These are phyloP conservation scores for Fusarium guadeloupense DNA, from an alignment of 2,329 filamentous ascomycete genomes.

Conservation along the genomic window DNA sequence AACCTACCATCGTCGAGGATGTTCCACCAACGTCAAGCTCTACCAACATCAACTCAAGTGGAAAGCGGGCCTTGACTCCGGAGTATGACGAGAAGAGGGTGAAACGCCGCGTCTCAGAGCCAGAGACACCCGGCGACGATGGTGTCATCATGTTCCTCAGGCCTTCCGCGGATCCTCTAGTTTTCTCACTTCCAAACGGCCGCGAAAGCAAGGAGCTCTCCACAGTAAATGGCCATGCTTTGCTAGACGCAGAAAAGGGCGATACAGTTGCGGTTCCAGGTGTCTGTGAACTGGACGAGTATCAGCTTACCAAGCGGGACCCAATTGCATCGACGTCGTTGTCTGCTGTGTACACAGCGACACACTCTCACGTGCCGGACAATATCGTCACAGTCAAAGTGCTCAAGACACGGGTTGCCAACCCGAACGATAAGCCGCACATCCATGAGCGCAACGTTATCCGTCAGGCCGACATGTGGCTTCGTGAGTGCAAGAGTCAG, in stretches of 20 bases:
- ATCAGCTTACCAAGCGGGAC: slow-evolving; percentile 64
- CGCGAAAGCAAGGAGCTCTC: slow-evolving; percentile 59
- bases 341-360: slow-evolving; percentile 65
- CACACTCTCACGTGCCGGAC: slow-evolving; percentile 62
- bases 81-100: slow-evolving; percentile 58
- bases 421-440: slow-evolving; percentile 55
- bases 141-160: slow-evolving; percentile 66
- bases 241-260: slow-evolving; percentile 60
- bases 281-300: slow-evolving; percentile 61
- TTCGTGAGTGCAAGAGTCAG: slow-evolving; percentile 66
- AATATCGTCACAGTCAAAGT: slow-evolving; percentile 69
- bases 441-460: slow-evolving; percentile 65
- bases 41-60: slow-evolving; percentile 55
- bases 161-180: slow-evolving; percentile 59
- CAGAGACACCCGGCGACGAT: slow-evolving; percentile 49
- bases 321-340: slow-evolving; percentile 65
- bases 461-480: slow-evolving; percentile 67
- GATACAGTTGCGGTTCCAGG: slow-evolving; percentile 61
- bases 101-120: slow-evolving; percentile 52
- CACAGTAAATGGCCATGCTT: slow-evolving; percentile 57
- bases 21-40: slow-evolving; percentile 45
- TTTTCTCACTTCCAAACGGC: slow-evolving; percentile 61
- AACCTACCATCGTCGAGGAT: slow-evolving; percentile 42
- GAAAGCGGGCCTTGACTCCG: slow-evolving; percentile 60
- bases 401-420: slow-evolving; percentile 61